These are phyloP conservation scores for Setaria viridis DNA, from an alignment of 202 grass and related monocot genomes.

Conservation along the genomic window DNA sequence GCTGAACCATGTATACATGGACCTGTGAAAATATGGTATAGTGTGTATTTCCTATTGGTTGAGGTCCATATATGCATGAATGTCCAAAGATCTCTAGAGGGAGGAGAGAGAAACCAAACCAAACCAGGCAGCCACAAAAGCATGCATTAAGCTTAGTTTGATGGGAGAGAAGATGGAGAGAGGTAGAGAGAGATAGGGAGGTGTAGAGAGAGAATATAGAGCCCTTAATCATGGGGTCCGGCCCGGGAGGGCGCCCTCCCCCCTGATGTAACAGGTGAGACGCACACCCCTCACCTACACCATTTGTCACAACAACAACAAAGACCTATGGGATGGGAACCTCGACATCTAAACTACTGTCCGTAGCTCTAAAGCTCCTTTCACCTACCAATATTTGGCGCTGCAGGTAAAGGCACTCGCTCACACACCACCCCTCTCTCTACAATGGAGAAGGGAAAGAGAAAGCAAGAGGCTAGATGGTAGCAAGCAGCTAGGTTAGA, in stretches of 20 bases:
- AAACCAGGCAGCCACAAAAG: constrained; percentile 49
- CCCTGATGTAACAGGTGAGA: constrained; percentile 80
- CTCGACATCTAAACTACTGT: constrained; percentile 67
- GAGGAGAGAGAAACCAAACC: background rate
- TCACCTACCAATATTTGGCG: constrained; percentile 64
- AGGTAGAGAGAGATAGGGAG: background rate
- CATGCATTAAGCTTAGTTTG: constrained; percentile 24
- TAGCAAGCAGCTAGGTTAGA: constrained; percentile 10
- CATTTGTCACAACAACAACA: constrained; percentile 68
- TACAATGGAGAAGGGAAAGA: background rate
- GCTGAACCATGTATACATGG: background rate
- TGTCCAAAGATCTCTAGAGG: background rate
- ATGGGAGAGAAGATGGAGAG: background rate
- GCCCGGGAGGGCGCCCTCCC: background rate
- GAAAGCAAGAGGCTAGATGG: background rate
- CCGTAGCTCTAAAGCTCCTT: constrained; percentile 87
- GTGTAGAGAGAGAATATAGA: background rate
- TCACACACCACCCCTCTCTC: background rate
- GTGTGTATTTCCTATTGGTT: constrained; percentile 11
- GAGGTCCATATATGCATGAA: background rate
- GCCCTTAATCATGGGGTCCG: constrained; percentile 47
- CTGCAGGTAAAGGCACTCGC: constrained; percentile 38
- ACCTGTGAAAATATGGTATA: too few species aligned
- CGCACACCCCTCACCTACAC: constrained; percentile 75
- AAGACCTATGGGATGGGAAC: constrained; percentile 57